These are phyloP conservation scores for Schizothecium vesticola DNA, from an alignment of 495 filamentous ascomycete genomes.

Conservation along the genomic window DNA sequence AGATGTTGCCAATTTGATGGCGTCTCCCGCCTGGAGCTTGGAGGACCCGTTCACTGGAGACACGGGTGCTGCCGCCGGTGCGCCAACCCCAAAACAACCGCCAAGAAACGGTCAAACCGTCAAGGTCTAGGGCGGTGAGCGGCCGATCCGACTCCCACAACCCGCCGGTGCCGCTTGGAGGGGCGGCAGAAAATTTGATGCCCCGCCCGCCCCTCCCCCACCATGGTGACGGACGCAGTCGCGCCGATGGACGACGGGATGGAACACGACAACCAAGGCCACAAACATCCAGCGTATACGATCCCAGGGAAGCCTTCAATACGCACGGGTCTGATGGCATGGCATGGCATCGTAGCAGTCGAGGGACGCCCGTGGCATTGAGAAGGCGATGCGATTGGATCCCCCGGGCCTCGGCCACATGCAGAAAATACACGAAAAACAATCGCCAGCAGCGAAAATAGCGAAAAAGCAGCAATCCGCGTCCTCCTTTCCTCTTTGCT, in stretches of 20 bases:
- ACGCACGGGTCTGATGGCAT: background rate
- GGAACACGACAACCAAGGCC: background rate
- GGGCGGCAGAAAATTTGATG: background rate
- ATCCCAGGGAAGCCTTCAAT: background rate
- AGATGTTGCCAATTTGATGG: background rate
- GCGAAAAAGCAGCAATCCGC: slow-evolving; percentile 1
- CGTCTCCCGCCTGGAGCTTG: background rate
- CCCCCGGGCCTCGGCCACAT: slow-evolving; percentile 13
- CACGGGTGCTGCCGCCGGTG: slow-evolving; percentile 6
- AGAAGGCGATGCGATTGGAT: background rate
- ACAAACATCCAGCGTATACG: background rate
- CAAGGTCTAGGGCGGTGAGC: background rate
- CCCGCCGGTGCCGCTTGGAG: slow-evolving; percentile 3
- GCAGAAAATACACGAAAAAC: slow-evolving; percentile 9
- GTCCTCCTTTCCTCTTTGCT: slow-evolving; percentile 3
- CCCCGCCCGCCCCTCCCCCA: background rate
- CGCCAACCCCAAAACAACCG: background rate
- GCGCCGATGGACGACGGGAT: background rate
- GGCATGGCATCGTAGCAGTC: background rate
- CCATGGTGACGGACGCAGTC: background rate
- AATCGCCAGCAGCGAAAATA: background rate
- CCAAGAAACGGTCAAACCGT: background rate
- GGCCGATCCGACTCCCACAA: background rate
- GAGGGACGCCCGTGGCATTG: slow-evolving; percentile 1
- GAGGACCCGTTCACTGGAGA: background rate